Evolutionary conservation across 257 asterid species (phyloP).

Genomic region (Solanum habrochaites): DNA sequence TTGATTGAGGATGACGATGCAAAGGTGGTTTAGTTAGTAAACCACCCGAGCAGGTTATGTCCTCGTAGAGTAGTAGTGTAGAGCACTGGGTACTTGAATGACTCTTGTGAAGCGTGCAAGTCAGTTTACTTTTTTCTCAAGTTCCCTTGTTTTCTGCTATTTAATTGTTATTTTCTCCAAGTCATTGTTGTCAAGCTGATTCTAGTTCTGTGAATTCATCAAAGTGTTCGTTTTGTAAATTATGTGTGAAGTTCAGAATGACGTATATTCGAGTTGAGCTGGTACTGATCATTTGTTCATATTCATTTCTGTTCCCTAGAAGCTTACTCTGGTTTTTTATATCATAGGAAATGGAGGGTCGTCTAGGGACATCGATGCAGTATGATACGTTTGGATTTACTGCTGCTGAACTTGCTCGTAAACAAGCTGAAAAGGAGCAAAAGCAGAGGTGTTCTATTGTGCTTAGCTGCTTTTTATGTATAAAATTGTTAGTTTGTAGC

Average conservation of each 20-base stretch:
- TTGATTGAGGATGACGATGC: not conserved
- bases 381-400: constrained; percentile 95
- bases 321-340: not conserved
- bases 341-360: constrained; percentile 74
- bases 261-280: not conserved
- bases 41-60: not conserved
- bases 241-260: not conserved
- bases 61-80: not conserved
- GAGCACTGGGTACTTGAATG: not conserved
- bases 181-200: not conserved
- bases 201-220: not conserved
- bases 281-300: not conserved
- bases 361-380: constrained; percentile 61
- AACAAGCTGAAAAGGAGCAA: constrained; percentile 83
- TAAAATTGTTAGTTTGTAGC: not conserved
- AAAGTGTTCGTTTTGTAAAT: not conserved
- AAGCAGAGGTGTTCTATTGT: constrained; percentile 42
- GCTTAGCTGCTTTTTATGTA: not conserved
- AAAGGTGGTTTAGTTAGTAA: not conserved
- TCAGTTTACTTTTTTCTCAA: not conserved
- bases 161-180: not conserved
- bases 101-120: not conserved
- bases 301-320: not conserved
- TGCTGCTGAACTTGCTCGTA: constrained; percentile 77
- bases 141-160: not conserved